Evolutionary conservation across 2,329 filamentous ascomycete genomes (phyloP), one percentile per base, ranked within the genome.

Genomic region (Arthrobotrys sphaeroides): DNA sequence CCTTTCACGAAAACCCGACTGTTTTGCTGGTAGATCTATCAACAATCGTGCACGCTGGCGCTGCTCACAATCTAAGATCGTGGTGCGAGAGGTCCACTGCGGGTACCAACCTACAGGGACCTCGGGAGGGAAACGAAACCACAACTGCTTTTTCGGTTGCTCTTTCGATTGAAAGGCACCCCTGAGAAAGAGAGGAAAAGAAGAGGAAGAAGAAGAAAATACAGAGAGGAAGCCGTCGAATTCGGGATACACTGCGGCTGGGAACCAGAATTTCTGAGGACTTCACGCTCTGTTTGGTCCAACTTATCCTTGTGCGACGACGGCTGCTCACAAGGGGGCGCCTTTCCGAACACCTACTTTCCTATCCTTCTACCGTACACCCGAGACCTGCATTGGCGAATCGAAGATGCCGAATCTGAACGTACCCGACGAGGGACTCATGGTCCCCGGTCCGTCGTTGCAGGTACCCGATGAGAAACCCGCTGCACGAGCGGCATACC

Each of bases 81-180:
- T 75, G 72, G 72, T 75, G 72, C 72, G 72, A 75, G 72, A 69
- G 72, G 72, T 75, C 72, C 72, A 51, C 72, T 75, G 72, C 72
- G 64, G 72, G 72, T 75, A 64, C 72, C 64, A 75, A 69, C 72
- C 72, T 75, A 75, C 72, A 75, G 64, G 72, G 72, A 75, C 72
- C 72, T 75, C 72, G 55, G 72, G 72, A 75, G 72, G 72, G 64
- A 69, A 49, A 26, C 51, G 51, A 10, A 43, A 24, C 28, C 40
- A 20, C 16, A n/a, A 33, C 36, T 67, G 40, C 38, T 53, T 55
- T 57, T n/a, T n/a, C n/a, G n/a, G 47, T 47, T 24, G 43, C 40
- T 45, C 18, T 16, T 65, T 22, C 33, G 10, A 31, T 59, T 24
- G 16, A 33, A 28, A 51, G 10, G 59, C 12, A 60, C 49, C 28